Conservation (phyloP, 495 filamentous ascomycete species). For the Ramalina intermedia region DNA sequence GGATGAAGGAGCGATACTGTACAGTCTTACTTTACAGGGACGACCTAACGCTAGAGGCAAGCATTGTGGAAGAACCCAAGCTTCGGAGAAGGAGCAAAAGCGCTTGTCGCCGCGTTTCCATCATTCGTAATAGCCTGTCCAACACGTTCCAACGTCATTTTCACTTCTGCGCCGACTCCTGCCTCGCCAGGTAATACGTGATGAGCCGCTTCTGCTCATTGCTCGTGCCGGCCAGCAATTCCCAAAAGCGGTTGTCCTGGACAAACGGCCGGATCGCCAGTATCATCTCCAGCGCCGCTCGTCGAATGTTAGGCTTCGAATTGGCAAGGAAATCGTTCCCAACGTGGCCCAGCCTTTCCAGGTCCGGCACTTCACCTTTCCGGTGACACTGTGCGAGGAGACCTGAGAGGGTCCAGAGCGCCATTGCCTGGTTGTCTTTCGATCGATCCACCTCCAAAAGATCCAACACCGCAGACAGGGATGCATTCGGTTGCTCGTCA, state of each 20-base stretch:
- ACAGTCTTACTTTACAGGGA: no score
- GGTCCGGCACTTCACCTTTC: not conserved
- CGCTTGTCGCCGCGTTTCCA: no score
- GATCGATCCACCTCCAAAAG: slow-evolving; percentile 26
- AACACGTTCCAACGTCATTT: no score
- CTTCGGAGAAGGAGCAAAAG: no score
- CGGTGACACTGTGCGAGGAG: slow-evolving; percentile 25
- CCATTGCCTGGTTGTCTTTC: slow-evolving; percentile 31
- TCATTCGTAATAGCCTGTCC: no score
- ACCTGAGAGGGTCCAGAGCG: slow-evolving; percentile 41
- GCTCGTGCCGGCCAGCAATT: slow-evolving; percentile 42
- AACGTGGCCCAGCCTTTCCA: slow-evolving; percentile 34
- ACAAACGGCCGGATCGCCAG: slow-evolving; percentile 57
- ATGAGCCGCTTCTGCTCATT: slow-evolving; percentile 61
- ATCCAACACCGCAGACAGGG: slow-evolving; percentile 36
- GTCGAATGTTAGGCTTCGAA: slow-evolving; percentile 61
- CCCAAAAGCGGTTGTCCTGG: slow-evolving; percentile 50
- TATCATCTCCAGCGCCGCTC: slow-evolving; percentile 64
- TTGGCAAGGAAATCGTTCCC: slow-evolving; percentile 51
- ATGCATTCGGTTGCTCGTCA: slow-evolving; percentile 24
- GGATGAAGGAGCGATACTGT: no score
- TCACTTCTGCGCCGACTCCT: not conserved
- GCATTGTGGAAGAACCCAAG: no score
- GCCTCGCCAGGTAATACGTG: slow-evolving; percentile 69
- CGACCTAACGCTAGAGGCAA: no score